Evolutionary conservation across 345 rosid genomes (phyloP).

Genomic region (Abelmoschus esculentus): DNA sequence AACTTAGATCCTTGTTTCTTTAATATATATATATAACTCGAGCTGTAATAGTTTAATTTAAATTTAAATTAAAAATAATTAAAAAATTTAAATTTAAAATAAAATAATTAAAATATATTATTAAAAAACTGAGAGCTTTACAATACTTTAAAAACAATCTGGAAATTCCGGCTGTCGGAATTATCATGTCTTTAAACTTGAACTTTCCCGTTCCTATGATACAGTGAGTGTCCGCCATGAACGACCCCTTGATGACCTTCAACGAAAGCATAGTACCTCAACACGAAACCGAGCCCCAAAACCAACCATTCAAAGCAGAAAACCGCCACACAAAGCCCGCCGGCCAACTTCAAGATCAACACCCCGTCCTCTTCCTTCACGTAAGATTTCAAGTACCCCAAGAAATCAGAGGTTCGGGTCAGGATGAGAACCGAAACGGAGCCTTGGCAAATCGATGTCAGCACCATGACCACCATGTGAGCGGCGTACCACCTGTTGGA

Average conservation of each 20-base stretch:
- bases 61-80: no score
- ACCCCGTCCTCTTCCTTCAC: slow-evolving; percentile 74
- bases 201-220: slow-evolving; percentile 54
- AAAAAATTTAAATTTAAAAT: no score
- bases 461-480: neutral
- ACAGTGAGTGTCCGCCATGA: neutral
- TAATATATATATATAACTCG: no score
- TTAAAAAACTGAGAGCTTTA: neutral
- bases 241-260: neutral
- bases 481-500: neutral
- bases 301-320: neutral
- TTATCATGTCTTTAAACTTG: slow-evolving; percentile 36
- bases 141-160: neutral
- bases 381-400: slow-evolving; percentile 21
- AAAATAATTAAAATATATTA: no score
- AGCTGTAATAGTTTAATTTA: no score
- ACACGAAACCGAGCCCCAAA: neutral
- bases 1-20: no score
- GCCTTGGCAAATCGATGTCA: neutral
- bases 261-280: neutral
- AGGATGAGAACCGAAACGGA: neutral
- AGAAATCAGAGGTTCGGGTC: neutral
- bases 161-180: slow-evolving; percentile 35
- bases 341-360: slow-evolving; percentile 63
- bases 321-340: slow-evolving; percentile 29